A percentile compares a stretch with the other conserved stretches of the same genome.
phyloP scores from a whole-genome alignment of 75 land plant genomes.

The Adiantum capillusveneris region DNA sequence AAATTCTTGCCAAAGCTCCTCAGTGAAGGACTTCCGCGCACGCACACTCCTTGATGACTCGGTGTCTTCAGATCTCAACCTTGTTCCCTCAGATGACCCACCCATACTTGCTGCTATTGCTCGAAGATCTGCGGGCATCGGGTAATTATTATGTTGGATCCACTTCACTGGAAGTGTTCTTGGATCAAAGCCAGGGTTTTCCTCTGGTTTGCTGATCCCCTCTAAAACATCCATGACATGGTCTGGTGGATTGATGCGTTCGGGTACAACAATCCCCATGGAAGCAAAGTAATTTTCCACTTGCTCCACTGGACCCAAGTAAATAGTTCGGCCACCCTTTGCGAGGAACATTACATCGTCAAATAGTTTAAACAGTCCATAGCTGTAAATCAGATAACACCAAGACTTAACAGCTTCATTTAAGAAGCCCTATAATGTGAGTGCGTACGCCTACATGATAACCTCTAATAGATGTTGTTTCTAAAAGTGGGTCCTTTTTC shows the following conservation, averaged over 20 bases:
- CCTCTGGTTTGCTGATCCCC: conserved; percentile 57
- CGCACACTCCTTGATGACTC: neutral
- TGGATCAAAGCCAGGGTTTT: conserved; percentile 33
- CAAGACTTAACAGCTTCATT: neutral
- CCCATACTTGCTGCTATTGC: conserved; percentile 17
- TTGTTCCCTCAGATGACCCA: conserved; percentile 6
- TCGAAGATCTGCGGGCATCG: conserved; percentile 67
- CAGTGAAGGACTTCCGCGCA: conserved; percentile 34
- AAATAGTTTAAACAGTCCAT: conserved; percentile 80
- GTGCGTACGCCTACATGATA: no score
- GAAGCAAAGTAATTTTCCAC: conserved; percentile 76
- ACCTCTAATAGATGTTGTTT: no score
- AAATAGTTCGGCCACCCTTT: conserved; percentile 82
- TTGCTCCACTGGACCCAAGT: conserved; percentile 78
- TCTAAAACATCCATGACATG: conserved; percentile 88
- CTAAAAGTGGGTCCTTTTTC: no score
- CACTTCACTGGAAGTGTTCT: conserved; percentile 70
- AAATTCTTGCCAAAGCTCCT: conserved; percentile 68
- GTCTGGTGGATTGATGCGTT: conserved; percentile 93
- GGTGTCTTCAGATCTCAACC: neutral
- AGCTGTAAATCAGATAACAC: conserved; percentile 39
- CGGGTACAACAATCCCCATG: conserved; percentile 80
- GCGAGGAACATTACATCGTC: conserved; percentile 92
- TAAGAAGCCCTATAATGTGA: neutral
- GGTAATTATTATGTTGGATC: conserved; percentile 83